Evolutionary conservation across 2,329 filamentous ascomycete species (phyloP), one percentile per base, ranked within the genome.

Genomic region (Pezizomycotina sp.): DNA sequence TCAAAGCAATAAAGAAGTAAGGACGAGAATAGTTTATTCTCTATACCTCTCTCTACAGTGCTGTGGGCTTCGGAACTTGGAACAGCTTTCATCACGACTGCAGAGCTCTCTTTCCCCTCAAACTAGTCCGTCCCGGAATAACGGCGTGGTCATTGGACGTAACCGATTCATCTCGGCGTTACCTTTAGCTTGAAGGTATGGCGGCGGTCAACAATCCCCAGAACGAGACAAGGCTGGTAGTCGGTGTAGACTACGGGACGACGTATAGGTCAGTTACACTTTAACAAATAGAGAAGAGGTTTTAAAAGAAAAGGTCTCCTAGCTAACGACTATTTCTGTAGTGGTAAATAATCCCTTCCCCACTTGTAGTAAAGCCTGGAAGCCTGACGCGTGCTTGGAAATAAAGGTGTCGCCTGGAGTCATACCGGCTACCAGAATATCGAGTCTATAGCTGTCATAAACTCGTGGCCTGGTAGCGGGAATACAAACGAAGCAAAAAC

Each of bases 231-330:
- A 43, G 41, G 30, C 39, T 43, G 32, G 34, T 43, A 22, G 36
- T 43, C 6, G 41, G 41, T 26, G 41, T 43, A 9, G 41, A 43
- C 28, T 43, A 43, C 21, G 41, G 41, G 18, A 43, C 41, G 18
- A 43, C 41, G 9, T 43, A 36, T 21, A 38, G 41, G 41, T 43
- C 38, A 39, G 26, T 27, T 38, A 24, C 7, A 7, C 23, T 6
- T 26, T 24, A 5, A 12, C 12, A 7, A 28, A 22, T 20, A 13
- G 9, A 6, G 20, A 3, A 16, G 3, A 13, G 8, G 23, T 5
- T 5, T 21, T 34, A 9, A 3, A 15, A 27, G 5, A 15, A 12
- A 5, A 18, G 9, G 12, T 6, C 7, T n/a, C 27, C 33, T 15
- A 32, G 6, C n/a, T 21, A n/a, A n/a, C 16, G n/a, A n/a, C 18